Base-by-base conservation (phyloP, 768 basidiomycete genomes). In the Agrocybe praecox region DNA sequence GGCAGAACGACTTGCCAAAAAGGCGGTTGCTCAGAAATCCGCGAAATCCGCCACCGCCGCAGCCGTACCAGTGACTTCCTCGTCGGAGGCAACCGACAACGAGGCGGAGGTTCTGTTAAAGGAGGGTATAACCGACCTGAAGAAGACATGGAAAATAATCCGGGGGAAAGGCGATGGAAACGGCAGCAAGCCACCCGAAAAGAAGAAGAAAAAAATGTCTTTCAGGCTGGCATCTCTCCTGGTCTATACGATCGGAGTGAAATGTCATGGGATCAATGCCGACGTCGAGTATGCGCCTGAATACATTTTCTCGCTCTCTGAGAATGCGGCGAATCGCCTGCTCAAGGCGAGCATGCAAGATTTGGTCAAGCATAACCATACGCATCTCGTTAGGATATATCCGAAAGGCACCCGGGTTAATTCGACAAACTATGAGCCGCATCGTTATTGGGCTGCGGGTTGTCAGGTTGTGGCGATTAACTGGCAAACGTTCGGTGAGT, bases 231-330 rank as follows among this genome's bases (percentile, higher is more conserved):
- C 85, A 1, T 76, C 82, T 1, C 80, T 98, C 11, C 81, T 98
- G 18, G 89, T 98, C 23, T 98, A 98, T 72, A 98, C 96, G 6
- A 86, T 96, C 52, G 96, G 96, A 6, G 93, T 98, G 58, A 96
- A 96, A 71, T 97, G 92, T 63, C 89, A 87, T 45, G 95, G 96
- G 0, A 81, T 98, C 71, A 91, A 92, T 72, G 87, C 90, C 70
- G 88, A 93, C 59, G 87, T 92, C 61, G 77, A 80, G 29, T 99
- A 99, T 65, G 88, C 87, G 8, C 83, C 90, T 0, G 89, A 93
- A 65, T 92, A 98, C 64, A 83, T 98, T 68, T 96, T 99, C 71
- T 96, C 94, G 6, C 82, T 98, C 7, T 96, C 94, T 0, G 96
- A 98, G 76, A 83, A 76, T 55, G 85, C 85, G 17, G 87, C 87